These are phyloP conservation scores for Pseudogymnoascus sp. DNA, from an alignment of 2,329 filamentous ascomycete species.

Conservation along the genomic window DNA sequence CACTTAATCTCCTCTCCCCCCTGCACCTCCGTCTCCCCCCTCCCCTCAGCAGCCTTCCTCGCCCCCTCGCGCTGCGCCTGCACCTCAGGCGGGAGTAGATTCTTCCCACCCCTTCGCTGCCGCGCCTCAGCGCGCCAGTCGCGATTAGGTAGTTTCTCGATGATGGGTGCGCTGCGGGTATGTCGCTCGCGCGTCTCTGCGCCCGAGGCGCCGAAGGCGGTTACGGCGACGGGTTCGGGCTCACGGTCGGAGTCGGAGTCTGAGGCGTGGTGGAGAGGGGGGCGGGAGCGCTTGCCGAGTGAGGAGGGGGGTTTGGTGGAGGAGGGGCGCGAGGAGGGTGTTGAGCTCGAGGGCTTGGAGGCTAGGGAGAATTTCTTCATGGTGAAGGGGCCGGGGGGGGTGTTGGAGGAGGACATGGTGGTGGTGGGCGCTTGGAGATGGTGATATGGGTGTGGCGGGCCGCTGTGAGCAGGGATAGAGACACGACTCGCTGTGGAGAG, in stretches of 20 bases:
- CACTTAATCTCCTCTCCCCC: slow-evolving; percentile 22
- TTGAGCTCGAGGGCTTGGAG: background rate
- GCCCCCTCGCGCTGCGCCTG: slow-evolving; percentile 41
- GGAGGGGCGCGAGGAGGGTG: background rate
- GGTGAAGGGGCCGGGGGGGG: background rate
- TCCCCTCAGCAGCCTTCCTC: slow-evolving; percentile 26
- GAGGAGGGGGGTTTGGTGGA: background rate
- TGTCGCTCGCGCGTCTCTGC: slow-evolving; percentile 2
- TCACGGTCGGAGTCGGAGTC: slow-evolving; percentile 6
- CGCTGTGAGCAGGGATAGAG: background rate
- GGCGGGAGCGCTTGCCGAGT: background rate
- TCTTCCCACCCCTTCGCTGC: slow-evolving; percentile 42
- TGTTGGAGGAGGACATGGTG: background rate
- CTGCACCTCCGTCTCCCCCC: slow-evolving; percentile 22
- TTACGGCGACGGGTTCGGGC: background rate
- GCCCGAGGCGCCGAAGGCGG: background rate
- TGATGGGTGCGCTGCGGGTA: slow-evolving; percentile 40
- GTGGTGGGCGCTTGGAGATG: background rate
- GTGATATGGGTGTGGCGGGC: background rate
- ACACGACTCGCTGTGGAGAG: background rate
- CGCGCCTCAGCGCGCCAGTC: slow-evolving; percentile 53
- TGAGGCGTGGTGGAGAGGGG: background rate
- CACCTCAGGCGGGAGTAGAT: slow-evolving; percentile 48
- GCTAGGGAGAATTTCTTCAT: slow-evolving; percentile 4
- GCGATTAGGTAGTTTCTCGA: slow-evolving; percentile 49